These are phyloP conservation scores for Colletotrichum nymphaeae DNA, from an alignment of 2,329 filamentous ascomycete genomes.

Conservation along the genomic window DNA sequence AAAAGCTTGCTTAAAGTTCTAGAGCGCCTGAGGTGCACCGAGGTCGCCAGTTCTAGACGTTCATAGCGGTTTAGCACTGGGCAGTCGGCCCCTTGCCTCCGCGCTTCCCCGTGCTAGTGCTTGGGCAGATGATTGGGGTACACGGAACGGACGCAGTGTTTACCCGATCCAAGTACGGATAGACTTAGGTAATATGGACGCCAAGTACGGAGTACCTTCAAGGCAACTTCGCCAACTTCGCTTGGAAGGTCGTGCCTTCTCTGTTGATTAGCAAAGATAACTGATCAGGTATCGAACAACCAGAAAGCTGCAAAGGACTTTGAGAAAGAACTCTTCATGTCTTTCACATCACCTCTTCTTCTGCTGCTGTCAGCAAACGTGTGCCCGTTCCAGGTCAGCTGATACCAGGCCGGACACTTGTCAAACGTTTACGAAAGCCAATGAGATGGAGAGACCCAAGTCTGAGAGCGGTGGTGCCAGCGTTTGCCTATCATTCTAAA, in stretches of 20 bases:
- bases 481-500: not conserved
- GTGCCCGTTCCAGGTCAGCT: not conserved
- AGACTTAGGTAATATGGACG: not conserved
- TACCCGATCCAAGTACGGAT: constrained; percentile 5
- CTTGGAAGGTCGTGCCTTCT: not conserved
- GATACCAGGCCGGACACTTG: not conserved
- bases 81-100: not conserved
- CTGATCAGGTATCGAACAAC: too few species aligned
- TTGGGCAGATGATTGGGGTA: not conserved
- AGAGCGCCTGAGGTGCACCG: not conserved
- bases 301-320: too few species aligned
- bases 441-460: too few species aligned
- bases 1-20: not conserved
- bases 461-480: not conserved
- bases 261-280: not conserved
- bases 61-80: not conserved
- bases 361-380: not conserved
- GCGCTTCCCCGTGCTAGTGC: not conserved
- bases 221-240: not conserved
- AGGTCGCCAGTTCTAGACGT: not conserved
- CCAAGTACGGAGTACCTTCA: too few species aligned
- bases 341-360: too few species aligned
- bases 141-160: constrained; percentile 2
- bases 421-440: not conserved
- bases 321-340: too few species aligned